Base-by-base conservation (phyloP, 2,329 filamentous ascomycete species). In the Neofusicoccum umdonicola region DNA sequence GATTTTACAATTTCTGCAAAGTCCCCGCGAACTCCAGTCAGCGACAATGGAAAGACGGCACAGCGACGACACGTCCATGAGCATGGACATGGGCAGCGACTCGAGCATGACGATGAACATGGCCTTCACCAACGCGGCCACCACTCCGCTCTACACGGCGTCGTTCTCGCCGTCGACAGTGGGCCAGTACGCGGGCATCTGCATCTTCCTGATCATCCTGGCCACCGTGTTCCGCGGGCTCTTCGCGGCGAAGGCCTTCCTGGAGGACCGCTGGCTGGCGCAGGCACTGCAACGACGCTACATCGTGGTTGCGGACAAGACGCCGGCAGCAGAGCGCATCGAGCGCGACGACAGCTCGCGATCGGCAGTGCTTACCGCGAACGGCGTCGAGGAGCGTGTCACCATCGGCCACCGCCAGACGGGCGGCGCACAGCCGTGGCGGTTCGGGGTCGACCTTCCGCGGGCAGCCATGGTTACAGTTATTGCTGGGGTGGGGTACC, bases 131-230 rank as follows among this genome's bases (percentile, higher is more conserved):
- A 86, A 83, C 68, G 79, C 81, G 64, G 85, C 86, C 52, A 77
- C 74, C 63, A 91, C 88, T 0, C 82, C 88, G 3, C 82, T 92
- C 51, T 92, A 84, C 80, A 88, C 91, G 15, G 75, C 79, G 22
- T 76, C 82, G 61, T 98, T 93, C 92, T 90, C 90, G 2, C 94
- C 94, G 4, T 78, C 74, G 34, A 88, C 80, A 41, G 80, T 84
- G 5, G 92, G 89, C 70, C 80, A 84, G 66, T 98, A 97, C 78
- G 92, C 92, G 1, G 94, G 88, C 64, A 96, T 92, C 34, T 96
- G 94, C 81, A 91, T 97, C 76, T 97, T 97, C 79, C 85, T 97
- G 66, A 88, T 97, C 74, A 70, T 90, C 50, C 87, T 98, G 60
- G 88, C 88, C 66, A 82, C 88, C 66, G 72, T 90, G 64, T 88